Percentiles rank a stretch among this genome's conserved stretches.
These are phyloP conservation scores for Ceratocystiopsis brevicomis DNA, from an alignment of 2,329 filamentous ascomycete species.

Conservation along the genomic window DNA sequence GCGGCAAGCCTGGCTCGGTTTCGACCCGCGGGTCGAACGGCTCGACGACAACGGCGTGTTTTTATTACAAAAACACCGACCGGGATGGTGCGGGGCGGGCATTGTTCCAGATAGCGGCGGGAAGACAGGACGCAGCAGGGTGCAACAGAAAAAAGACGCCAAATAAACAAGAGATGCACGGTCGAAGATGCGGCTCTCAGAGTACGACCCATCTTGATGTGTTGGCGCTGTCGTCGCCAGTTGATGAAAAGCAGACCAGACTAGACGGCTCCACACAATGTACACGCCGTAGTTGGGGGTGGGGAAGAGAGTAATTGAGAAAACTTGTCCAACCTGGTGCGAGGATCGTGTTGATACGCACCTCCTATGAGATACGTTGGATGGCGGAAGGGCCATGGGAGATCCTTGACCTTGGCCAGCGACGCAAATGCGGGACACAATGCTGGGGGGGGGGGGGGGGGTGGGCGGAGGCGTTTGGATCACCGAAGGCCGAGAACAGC, in stretches of 20 bases:
- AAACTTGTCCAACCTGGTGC: slow-evolving; percentile 15
- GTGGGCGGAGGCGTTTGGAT: neutral
- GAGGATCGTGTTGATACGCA: slow-evolving; percentile 25
- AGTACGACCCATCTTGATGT: slow-evolving; percentile 64
- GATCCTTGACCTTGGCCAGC: neutral
- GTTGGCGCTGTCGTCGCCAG: slow-evolving; percentile 76
- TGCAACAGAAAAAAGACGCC: neutral
- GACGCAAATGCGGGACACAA: too few species aligned
- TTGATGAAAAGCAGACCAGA: slow-evolving; percentile 47
- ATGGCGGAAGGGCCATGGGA: slow-evolving; percentile 1
- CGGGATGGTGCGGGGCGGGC: slow-evolving; percentile 28
- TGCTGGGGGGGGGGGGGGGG: neutral
- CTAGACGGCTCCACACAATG: slow-evolving; percentile 40
- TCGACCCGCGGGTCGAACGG: slow-evolving; percentile 23
- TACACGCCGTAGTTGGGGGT: slow-evolving; percentile 23
- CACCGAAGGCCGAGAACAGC: too few species aligned
- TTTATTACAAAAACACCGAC: slow-evolving; percentile 34
- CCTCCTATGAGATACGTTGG: slow-evolving; percentile 1
- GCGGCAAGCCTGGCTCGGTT: slow-evolving; percentile 10
- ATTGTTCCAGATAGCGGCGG: slow-evolving; percentile 20
- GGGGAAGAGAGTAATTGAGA: slow-evolving; percentile 5
- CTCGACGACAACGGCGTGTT: slow-evolving; percentile 24
- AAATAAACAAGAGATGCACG: slow-evolving; percentile 29
- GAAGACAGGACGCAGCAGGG: slow-evolving; percentile 17
- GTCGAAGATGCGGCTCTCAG: slow-evolving; percentile 46